These are phyloP conservation scores for Coelastrella sp. DNA, from an alignment of 139 green algal genomes.

Conservation along the genomic window DNA sequence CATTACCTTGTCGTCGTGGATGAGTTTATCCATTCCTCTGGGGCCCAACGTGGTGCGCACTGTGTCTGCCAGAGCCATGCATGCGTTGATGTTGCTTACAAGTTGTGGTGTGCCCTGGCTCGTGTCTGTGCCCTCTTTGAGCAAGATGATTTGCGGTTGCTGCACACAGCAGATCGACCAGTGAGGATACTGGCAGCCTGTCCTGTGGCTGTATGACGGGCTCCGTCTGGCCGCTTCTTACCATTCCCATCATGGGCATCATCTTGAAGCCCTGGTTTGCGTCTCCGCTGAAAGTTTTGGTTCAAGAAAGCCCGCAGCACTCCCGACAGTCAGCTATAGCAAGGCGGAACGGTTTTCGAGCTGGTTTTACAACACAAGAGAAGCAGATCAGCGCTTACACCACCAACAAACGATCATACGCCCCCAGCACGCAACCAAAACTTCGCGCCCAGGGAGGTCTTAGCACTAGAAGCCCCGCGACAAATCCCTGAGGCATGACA, in stretches of 20 bases:
- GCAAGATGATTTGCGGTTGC: constrained; percentile 99
- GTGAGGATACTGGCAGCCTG: neutral
- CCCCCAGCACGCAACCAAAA: neutral
- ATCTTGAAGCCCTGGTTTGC: constrained; percentile 11
- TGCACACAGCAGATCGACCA: constrained; percentile 59
- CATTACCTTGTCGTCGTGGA: constrained; percentile 85
- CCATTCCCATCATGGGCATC: constrained; percentile 52
- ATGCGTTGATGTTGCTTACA: constrained; percentile 99
- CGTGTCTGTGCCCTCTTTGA: constrained; percentile 98
- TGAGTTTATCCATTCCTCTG: constrained; percentile 99
- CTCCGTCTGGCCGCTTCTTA: neutral
- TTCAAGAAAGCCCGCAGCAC: constrained; percentile 5
- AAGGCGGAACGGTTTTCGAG: neutral
- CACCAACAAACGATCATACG: neutral
- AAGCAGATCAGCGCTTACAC: neutral
- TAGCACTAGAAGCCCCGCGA: too few species aligned
- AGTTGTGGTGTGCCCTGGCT: constrained; percentile 97
- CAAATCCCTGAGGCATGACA: too few species aligned
- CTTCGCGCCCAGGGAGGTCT: neutral
- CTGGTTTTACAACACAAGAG: neutral
- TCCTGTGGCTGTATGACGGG: neutral
- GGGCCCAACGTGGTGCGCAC: constrained; percentile 97
- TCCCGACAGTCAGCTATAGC: neutral
- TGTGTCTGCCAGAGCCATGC: constrained; percentile 95
- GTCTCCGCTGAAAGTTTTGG: neutral